Percentiles rank a stretch among this genome's conserved stretches.
phyloP scores from a whole-genome alignment of 345 rosid species.

The Corchorus capsularis region DNA sequence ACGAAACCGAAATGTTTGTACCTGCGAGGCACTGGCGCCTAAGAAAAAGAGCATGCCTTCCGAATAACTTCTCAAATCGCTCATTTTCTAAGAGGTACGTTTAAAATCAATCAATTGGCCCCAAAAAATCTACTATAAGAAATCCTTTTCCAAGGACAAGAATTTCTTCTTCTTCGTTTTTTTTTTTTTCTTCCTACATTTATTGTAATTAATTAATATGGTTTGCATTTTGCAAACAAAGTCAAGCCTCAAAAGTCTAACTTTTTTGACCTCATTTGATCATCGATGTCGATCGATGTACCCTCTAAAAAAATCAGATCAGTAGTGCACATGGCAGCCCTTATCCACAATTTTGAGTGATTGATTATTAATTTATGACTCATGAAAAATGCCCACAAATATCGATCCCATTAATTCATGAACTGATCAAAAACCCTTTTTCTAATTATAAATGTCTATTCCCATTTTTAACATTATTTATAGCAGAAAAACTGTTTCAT shows the following conservation, averaged over 20 bases:
- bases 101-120: too few species aligned
- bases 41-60: not conserved
- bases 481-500: too few species aligned
- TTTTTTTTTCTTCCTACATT: not conserved
- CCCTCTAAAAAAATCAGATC: too few species aligned
- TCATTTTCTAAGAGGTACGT: slow-evolving; percentile 18
- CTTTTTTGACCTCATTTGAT: not conserved
- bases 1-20: not conserved
- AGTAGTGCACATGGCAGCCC: too few species aligned
- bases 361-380: too few species aligned
- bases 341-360: not conserved
- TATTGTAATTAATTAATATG: not conserved
- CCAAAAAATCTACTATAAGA: not conserved
- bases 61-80: not conserved
- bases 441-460: too few species aligned
- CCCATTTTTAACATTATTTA: too few species aligned
- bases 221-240: not conserved
- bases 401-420: too few species aligned
- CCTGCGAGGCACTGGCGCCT: slow-evolving; percentile 9
- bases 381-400: too few species aligned
- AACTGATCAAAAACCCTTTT: too few species aligned
- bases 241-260: not conserved
- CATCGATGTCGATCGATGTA: not conserved
- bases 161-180: too few species aligned
- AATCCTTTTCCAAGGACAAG: not conserved